Evolutionary conservation across 2,329 filamentous ascomycete species (phyloP), one percentile per base, ranked within the genome.

Genomic region (Phoma sp.): DNA sequence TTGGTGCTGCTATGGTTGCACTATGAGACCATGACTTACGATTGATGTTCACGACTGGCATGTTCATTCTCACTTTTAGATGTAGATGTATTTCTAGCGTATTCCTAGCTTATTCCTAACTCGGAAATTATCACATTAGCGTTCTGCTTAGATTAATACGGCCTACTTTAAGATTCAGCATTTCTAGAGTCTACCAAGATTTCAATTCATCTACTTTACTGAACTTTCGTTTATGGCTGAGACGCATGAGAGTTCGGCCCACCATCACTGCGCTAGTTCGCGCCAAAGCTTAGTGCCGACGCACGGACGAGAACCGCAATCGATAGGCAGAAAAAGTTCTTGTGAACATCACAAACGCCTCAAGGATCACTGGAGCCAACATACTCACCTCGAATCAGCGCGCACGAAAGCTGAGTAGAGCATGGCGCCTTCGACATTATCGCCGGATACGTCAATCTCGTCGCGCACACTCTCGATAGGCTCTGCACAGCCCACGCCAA

Each of bases 401-500:
- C 18, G 21, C 12, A 15, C 23, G 23, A 12, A 14, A 18, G 25
- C 34, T 39, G 15, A 18, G 12, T 9, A 18, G 38, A 71, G 53
- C 37, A 74, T 74, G 71, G 70, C 71, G 58, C 68, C 67, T 20
- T 64, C 61, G 28, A 67, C 68, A 1, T 65, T 68, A 47, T 77
- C 69, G 40, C 76, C 72, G 21, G 69, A 73, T 50, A 67, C 69
- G n/a, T 75, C 72, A 5, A 75, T 74, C 18, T 75, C 70, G 28
- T 76, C 74, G 17, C 74, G 73, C 47, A 77, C 74, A 0, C 73
- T 77, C 48, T 77, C 74, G 1, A 60, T 69, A 7, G 65, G 68
- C 56, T 76, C 74, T 9, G 55, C 53, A n/a, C 71, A 73, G 10
- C 70, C 71, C 17, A 68, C 73, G 18, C 61, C 65, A 14, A 72